These are phyloP conservation scores for Dactylella cylindrospora DNA, from an alignment of 2,329 filamentous ascomycete species.

Conservation along the genomic window DNA sequence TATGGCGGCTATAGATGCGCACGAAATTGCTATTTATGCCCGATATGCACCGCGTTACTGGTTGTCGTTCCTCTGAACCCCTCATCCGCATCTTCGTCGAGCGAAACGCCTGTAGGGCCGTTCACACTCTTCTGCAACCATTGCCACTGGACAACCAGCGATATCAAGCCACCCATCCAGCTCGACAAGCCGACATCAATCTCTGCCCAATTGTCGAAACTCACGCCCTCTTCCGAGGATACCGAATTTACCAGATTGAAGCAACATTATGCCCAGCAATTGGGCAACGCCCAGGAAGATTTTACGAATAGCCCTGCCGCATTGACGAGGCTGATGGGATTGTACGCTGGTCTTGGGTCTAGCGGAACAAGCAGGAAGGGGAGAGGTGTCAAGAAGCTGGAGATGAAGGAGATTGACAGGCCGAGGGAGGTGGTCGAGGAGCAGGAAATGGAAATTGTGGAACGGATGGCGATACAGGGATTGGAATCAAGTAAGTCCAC, in stretches of 20 bases:
- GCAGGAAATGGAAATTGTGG: slow-evolving; percentile 45
- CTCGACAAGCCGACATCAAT: slow-evolving; percentile 90
- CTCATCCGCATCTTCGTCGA: slow-evolving; percentile 48
- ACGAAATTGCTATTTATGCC: slow-evolving; percentile 93
- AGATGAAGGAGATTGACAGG: slow-evolving; percentile 47
- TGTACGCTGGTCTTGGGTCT: slow-evolving; percentile 46
- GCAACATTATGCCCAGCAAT: slow-evolving; percentile 48
- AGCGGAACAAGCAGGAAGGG: slow-evolving; percentile 26
- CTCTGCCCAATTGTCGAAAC: slow-evolving; percentile 67
- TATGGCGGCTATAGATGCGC: slow-evolving; percentile 70
- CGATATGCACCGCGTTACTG: slow-evolving; percentile 79
- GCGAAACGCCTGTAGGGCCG: slow-evolving; percentile 57
- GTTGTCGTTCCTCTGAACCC: slow-evolving; percentile 70
- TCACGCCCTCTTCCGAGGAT: slow-evolving; percentile 36
- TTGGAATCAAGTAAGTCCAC: slow-evolving; percentile 46
- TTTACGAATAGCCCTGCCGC: slow-evolving; percentile 48
- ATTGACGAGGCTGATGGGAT: slow-evolving; percentile 49
- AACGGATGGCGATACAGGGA: slow-evolving; percentile 45
- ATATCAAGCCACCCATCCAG: slow-evolving; percentile 71
- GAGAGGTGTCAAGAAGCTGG: slow-evolving; percentile 45
- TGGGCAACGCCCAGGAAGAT: slow-evolving; percentile 46
- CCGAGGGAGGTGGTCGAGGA: slow-evolving; percentile 45
- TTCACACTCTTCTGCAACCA: slow-evolving; percentile 85
- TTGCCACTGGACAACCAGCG: slow-evolving; percentile 88
- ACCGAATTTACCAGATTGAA: slow-evolving; percentile 47